phyloP scores from a whole-genome alignment of 139 green algal genomes.

The Chlamydomonas asymmetrica region DNA sequence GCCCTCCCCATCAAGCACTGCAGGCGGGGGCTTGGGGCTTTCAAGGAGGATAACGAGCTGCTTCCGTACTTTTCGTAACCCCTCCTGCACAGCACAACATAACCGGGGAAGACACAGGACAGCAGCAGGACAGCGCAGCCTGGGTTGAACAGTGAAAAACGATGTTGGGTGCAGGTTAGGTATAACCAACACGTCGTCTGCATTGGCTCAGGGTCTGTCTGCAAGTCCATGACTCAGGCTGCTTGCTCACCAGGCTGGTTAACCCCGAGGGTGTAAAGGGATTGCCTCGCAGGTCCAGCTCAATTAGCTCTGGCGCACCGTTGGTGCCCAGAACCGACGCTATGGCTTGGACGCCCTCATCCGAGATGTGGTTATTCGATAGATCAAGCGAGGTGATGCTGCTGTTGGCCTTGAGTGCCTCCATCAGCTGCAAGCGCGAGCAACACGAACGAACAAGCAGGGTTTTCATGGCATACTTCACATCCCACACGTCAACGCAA shows the following conservation, averaged over 20 bases:
- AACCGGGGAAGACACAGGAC: too few relatives aligned
- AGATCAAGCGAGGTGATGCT: conserved; percentile 63
- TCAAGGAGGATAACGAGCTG: conserved; percentile 40
- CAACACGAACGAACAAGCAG: neutral
- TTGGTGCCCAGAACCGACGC: conserved; percentile 32
- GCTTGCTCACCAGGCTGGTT: conserved; percentile 26
- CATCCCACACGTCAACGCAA: neutral
- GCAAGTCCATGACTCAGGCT: too few relatives aligned
- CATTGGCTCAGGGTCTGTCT: too few relatives aligned
- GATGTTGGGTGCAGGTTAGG: too few relatives aligned
- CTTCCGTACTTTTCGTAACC: conserved; percentile 46
- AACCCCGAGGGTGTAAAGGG: conserved; percentile 30
- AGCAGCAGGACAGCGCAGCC: too few relatives aligned
- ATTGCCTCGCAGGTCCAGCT: conserved; percentile 63
- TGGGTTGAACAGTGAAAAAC: too few relatives aligned
- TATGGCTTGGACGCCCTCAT: conserved; percentile 56
- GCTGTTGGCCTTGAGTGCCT: conserved; percentile 54
- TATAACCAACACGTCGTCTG: too few relatives aligned
- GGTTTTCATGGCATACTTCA: neutral
- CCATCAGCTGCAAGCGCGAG: conserved; percentile 43
- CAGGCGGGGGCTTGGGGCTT: conserved; percentile 8
- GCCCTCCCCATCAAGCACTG: neutral
- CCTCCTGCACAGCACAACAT: too few relatives aligned
- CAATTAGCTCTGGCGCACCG: conserved; percentile 56
- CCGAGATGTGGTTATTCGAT: conserved; percentile 57